Conservation (phyloP, 2,329 filamentous ascomycete species). For the Fusarium sp. region DNA sequence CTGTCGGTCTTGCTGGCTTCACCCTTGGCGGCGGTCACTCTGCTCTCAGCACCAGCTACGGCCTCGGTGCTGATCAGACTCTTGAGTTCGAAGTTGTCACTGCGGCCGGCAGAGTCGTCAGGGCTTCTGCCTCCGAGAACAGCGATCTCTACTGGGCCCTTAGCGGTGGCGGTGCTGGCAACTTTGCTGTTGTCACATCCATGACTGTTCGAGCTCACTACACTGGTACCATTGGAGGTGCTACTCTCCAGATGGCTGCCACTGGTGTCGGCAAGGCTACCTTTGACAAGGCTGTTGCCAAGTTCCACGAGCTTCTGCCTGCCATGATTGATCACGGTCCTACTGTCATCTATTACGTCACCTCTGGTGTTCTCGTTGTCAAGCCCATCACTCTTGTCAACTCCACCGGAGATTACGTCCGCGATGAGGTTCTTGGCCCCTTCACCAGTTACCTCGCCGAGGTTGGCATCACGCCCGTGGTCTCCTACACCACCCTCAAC, state of each 20-base stretch:
- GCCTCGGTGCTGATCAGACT: constrained; percentile 66
- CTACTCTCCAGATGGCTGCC: constrained; percentile 37
- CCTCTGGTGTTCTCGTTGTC: constrained; percentile 49
- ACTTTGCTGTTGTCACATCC: constrained; percentile 63
- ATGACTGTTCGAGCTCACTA: constrained; percentile 62
- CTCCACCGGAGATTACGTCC: constrained; percentile 51
- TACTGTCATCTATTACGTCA: constrained; percentile 53
- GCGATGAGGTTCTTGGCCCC: constrained; percentile 52
- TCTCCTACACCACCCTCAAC: constrained; percentile 31
- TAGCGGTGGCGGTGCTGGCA: constrained; percentile 65
- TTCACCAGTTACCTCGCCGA: constrained; percentile 28
- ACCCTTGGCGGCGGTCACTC: constrained; percentile 65
- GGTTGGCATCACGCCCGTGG: constrained; percentile 22
- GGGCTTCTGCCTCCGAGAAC: constrained; percentile 57
- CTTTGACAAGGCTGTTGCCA: constrained; percentile 32
- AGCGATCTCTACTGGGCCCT: constrained; percentile 70
- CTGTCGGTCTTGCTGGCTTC: constrained; percentile 67
- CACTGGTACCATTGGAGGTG: constrained; percentile 49
- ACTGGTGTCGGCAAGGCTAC: constrained; percentile 20
- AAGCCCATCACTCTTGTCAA: constrained; percentile 56
- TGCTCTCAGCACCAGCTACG: constrained; percentile 60
- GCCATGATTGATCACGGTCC: constrained; percentile 57
- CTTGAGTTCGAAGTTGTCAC: constrained; percentile 65
- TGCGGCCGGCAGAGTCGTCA: constrained; percentile 56
- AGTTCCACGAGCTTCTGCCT: constrained; percentile 44